Evolutionary conservation across 805 yeast genomes (phyloP), one percentile per base, ranked within the genome.

Genomic region (Wickerhamiella sergipiensis): DNA sequence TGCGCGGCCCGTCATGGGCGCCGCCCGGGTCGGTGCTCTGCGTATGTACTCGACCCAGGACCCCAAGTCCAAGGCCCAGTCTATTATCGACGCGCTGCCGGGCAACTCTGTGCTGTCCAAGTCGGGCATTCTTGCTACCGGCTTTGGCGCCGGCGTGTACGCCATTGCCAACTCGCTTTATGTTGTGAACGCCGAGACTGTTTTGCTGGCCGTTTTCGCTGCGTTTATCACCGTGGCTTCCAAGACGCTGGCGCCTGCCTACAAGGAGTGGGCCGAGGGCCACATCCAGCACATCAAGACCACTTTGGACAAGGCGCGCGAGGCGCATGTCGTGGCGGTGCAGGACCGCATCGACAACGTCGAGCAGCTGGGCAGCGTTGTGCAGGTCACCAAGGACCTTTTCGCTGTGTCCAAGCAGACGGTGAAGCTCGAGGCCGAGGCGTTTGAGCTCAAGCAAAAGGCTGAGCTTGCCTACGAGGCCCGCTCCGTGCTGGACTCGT

Each of bases 401-500:
- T 92, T 92, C 64, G 92, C 86, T 64, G 79, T 90, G 53, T 90
- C 98, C 56, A 89, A 87, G 77, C 96, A 92, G 75, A 90, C 98
- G 57, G 96, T 94, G 60, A 79, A 84, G 73, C 78, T 89, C 65
- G 98, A 92, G 79, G 94, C 96, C 58, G 79, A 87, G 73, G 80
- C 90, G 52, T 92, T 89, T 66, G 95, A 85, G 74, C 79, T 86
- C 69, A 84, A 88, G 76, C 98, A 92, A 77, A 72, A 81, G 67
- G 88, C 86, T 59, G 88, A 81, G 57, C 78, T 88, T 60, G 90
- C 95, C 52, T 62, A 74, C 56, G 95, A 88, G 77, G 97, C 97
- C 65, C 88, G 85, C 76, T 74, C 92, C 52, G 95, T 90, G 55
- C 80, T 92, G 67, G 98, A 92, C 74, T 87, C 97, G 15, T 92